phyloP scores from a whole-genome alignment of 306 rosid species.

The Prunus fruticosa region DNA sequence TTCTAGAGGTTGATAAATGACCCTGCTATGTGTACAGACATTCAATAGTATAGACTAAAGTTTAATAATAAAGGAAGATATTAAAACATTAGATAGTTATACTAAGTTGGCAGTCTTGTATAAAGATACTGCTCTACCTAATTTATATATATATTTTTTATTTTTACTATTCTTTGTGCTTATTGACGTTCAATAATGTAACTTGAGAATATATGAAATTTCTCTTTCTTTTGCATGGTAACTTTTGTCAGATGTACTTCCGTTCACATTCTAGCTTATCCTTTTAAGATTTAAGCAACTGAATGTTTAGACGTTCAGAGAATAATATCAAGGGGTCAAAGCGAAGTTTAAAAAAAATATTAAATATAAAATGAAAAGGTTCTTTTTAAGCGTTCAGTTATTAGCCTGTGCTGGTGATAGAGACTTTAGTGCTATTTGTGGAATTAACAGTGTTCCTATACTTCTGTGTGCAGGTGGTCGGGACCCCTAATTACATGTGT shows the following conservation, averaged over 20 bases:
- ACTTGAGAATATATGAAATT: not conserved
- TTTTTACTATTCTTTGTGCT: not conserved
- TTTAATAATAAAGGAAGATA: not conserved
- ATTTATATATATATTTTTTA: not conserved
- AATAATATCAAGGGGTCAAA: not conserved
- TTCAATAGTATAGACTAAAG: not conserved
- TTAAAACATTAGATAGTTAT: not conserved
- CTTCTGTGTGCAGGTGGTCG: constrained; percentile 68
- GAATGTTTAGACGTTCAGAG: not conserved
- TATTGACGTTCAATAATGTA: not conserved
- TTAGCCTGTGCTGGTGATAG: not conserved
- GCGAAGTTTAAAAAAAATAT: not conserved
- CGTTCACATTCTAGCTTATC: not conserved
- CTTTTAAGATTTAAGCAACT: not conserved
- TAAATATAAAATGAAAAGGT: not conserved
- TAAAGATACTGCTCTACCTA: not conserved
- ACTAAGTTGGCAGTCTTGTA: not conserved
- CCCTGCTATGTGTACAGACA: not conserved
- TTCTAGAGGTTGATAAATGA: constrained; percentile 1
- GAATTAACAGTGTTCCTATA: not conserved
- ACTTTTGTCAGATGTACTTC: not conserved
- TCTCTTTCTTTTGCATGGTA: not conserved
- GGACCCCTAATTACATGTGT: constrained; percentile 99
- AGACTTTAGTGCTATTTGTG: not conserved
- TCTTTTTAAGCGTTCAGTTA: not conserved